Percentiles rank a stretch among this genome's conserved stretches.
These are phyloP conservation scores for Smithsoniella earleae DNA, from an alignment of 163 green algal genomes.

Conservation along the genomic window DNA sequence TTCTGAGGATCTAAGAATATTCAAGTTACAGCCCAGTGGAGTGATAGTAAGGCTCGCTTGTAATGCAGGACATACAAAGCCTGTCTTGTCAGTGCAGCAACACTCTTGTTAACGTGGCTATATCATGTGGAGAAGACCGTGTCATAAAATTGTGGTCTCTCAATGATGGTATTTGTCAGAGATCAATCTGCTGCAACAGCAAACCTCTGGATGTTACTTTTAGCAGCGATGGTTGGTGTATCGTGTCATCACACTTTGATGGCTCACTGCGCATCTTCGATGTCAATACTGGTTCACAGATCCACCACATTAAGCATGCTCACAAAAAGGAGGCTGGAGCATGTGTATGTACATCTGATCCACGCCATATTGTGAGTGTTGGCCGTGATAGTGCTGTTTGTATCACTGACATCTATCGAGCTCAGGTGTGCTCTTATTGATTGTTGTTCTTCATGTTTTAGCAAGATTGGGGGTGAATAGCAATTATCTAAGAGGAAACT, in stretches of 20 bases:
- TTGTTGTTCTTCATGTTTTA: neutral
- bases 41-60: too few species aligned
- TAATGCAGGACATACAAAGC: slow-evolving; percentile 12
- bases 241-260: slow-evolving; percentile 24
- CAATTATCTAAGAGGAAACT: too few species aligned
- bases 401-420: slow-evolving; percentile 5
- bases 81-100: neutral
- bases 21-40: too few species aligned
- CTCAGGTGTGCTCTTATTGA: neutral
- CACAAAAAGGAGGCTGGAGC: slow-evolving; percentile 1
- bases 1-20: too few species aligned
- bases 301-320: neutral
- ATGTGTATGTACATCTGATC: neutral
- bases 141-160: slow-evolving; percentile 23
- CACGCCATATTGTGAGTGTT: neutral
- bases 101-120: neutral
- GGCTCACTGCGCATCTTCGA: slow-evolving; percentile 19
- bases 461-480: too few species aligned
- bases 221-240: slow-evolving; percentile 14
- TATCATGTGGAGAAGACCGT: slow-evolving; percentile 8
- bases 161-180: slow-evolving; percentile 8
- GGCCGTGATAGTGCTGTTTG: slow-evolving; percentile 26
- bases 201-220: slow-evolving; percentile 15
- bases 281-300: slow-evolving; percentile 15
- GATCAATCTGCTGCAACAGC: slow-evolving; percentile 13